Conservation (phyloP, 169 alveolate genomes). For the Plasmodium blacklocki region DNA sequence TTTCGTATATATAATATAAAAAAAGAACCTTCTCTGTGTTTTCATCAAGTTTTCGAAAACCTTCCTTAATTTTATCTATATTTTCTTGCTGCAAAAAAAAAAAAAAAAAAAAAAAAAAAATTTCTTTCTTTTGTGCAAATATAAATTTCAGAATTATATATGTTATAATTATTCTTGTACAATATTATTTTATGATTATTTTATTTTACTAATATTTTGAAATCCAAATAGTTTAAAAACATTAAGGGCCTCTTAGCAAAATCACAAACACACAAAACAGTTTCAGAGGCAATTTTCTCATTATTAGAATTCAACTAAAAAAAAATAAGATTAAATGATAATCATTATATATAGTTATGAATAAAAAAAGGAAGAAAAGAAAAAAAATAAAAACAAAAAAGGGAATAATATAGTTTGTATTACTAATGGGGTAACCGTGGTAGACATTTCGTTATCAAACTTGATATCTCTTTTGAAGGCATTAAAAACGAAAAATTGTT, state of each 20-base stretch:
- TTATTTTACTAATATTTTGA: conserved; percentile 55
- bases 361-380: neutral
- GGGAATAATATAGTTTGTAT: neutral
- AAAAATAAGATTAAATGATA: neutral
- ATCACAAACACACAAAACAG: conserved; percentile 83
- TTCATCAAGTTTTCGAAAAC: conserved; percentile 38
- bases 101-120: neutral
- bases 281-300: conserved; percentile 69
- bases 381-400: conserved; percentile 8
- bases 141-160: neutral
- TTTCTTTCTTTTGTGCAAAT: neutral
- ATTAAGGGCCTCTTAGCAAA: conserved; percentile 81
- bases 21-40: conserved; percentile 55
- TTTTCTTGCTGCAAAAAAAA: conserved; percentile 28
- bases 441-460: conserved; percentile 63
- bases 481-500: conserved; percentile 68
- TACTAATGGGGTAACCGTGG: conserved; percentile 60
- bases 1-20: too few relatives aligned
- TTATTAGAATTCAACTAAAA: conserved; percentile 45
- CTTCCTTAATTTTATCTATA: conserved; percentile 54
- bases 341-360: neutral
- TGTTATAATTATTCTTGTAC: neutral
- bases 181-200: neutral
- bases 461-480: conserved; percentile 58
- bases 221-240: conserved; percentile 80